These are phyloP conservation scores for Cadophora sp. DNA, from an alignment of 2,329 filamentous ascomycete species.

Conservation along the genomic window DNA sequence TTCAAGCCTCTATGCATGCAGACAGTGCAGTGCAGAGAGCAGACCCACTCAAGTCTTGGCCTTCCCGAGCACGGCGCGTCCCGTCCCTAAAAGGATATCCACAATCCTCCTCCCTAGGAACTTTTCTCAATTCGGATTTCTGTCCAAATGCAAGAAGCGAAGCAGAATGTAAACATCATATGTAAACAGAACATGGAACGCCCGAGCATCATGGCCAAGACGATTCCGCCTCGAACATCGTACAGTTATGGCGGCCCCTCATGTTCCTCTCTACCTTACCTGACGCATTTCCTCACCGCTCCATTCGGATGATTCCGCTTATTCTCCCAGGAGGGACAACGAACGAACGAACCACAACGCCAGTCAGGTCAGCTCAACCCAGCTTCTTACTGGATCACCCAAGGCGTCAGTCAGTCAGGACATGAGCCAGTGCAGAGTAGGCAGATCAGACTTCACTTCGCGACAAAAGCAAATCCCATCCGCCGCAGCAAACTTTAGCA, in stretches of 20 bases:
- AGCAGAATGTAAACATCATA: background rate
- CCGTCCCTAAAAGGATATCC: constrained; percentile 12
- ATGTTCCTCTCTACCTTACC: background rate
- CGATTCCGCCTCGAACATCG: background rate
- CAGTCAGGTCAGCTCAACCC: constrained; percentile 13
- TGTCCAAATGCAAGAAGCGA: background rate
- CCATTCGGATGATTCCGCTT: constrained; percentile 28
- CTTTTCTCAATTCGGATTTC: background rate
- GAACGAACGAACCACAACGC: background rate
- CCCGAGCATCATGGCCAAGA: constrained; percentile 11
- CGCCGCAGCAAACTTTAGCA: background rate
- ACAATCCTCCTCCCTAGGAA: background rate
- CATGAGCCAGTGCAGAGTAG: background rate
- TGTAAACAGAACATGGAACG: constrained; percentile 5
- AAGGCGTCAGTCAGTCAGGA: constrained; percentile 8
- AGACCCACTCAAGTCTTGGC: constrained; percentile 12
- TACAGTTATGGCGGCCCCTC: background rate
- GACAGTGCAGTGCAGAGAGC: background rate
- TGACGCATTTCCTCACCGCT: constrained; percentile 15
- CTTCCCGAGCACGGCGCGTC: constrained; percentile 1
- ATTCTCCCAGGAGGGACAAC: constrained; percentile 19
- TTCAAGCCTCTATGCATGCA: background rate
- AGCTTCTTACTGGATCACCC: constrained; percentile 8
- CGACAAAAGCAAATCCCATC: constrained; percentile 12
- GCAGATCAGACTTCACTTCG: background rate